phyloP scores from a whole-genome alignment of 805 yeast genomes.

The Candida rishiriensis region DNA sequence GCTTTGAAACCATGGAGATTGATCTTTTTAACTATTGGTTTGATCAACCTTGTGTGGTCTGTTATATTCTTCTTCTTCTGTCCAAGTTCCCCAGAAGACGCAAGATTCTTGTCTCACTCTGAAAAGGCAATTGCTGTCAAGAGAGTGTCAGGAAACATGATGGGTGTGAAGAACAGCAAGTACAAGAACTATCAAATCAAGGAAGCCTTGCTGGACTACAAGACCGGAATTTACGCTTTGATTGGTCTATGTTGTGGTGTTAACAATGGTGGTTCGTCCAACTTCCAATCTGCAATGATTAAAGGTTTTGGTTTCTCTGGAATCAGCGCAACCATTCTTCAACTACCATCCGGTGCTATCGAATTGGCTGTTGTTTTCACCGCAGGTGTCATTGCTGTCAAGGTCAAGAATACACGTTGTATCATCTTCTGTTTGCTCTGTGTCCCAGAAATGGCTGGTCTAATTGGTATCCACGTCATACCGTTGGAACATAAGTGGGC shows the following conservation, averaged over 20 bases:
- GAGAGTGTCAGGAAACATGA: conserved; percentile 34
- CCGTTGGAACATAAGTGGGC: conserved; percentile 16
- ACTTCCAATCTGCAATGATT: conserved; percentile 42
- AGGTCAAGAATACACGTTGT: conserved; percentile 11
- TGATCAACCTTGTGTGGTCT: conserved; percentile 35
- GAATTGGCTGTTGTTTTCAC: conserved; percentile 16
- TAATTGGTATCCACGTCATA: conserved; percentile 16
- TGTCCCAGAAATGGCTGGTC: conserved; percentile 21
- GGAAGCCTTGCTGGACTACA: conserved; percentile 39
- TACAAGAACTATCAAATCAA: conserved; percentile 38
- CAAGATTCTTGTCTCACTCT: conserved; percentile 38
- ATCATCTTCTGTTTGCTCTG: conserved; percentile 11
- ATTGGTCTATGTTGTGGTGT: conserved; percentile 35
- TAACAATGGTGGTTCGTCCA: conserved; percentile 54
- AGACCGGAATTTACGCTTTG: conserved; percentile 24
- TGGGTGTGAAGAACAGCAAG: conserved; percentile 38
- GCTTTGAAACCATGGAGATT: conserved; percentile 34
- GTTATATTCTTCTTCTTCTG: conserved; percentile 21
- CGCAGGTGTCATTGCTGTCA: conserved; percentile 18
- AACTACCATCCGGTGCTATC: conserved; percentile 25
- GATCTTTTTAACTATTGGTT: conserved; percentile 39
- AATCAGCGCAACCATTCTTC: conserved; percentile 24
- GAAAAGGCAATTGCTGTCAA: conserved; percentile 30
- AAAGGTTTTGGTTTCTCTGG: conserved; percentile 29
- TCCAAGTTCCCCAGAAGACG: conserved; percentile 41